Evolutionary conservation across 768 basidiomycete species (phyloP).

Genomic region (Mycena floridula): DNA sequence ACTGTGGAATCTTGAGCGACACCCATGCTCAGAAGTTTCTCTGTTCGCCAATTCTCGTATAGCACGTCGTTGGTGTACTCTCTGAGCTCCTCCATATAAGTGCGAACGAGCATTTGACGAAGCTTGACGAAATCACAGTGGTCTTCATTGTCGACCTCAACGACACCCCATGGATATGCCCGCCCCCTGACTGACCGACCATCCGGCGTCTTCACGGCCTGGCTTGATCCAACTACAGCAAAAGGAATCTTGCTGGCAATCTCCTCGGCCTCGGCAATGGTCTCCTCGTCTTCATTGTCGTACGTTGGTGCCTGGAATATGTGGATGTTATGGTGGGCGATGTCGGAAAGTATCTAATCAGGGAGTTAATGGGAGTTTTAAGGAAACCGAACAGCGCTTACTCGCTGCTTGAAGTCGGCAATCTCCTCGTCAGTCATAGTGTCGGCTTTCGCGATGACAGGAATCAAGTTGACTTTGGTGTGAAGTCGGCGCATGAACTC

Average conservation of each 20-base stretch:
- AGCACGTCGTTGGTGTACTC: constrained; percentile 95
- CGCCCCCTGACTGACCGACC: constrained; percentile 93
- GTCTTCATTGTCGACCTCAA: constrained; percentile 98
- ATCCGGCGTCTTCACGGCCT: constrained; percentile 73
- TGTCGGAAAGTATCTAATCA: constrained; percentile 81
- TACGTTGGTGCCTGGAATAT: constrained; percentile 98
- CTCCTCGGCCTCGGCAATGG: constrained; percentile 94
- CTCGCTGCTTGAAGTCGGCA: constrained; percentile 86
- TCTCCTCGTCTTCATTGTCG: constrained; percentile 98
- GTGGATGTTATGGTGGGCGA: constrained; percentile 90
- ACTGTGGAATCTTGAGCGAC: constrained; percentile 96
- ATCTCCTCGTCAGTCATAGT: constrained; percentile 97
- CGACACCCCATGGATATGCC: constrained; percentile 96
- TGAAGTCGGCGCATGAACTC: constrained; percentile 98
- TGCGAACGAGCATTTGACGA: constrained; percentile 97
- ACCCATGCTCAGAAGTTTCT: constrained; percentile 95
- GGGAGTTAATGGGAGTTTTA: constrained; percentile 3
- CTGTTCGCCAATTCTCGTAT: constrained; percentile 98
- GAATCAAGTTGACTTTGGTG: constrained; percentile 97
- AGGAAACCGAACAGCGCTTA: constrained; percentile 26
- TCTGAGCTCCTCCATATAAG: constrained; percentile 98
- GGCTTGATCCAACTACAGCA: constrained; percentile 94
- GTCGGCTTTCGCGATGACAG: constrained; percentile 97
- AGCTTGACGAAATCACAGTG: constrained; percentile 99
- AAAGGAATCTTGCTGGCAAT: constrained; percentile 98